Base-by-base conservation (phyloP, 2,329 filamentous ascomycete species). In the Pseudogymnoascus sp. region DNA sequence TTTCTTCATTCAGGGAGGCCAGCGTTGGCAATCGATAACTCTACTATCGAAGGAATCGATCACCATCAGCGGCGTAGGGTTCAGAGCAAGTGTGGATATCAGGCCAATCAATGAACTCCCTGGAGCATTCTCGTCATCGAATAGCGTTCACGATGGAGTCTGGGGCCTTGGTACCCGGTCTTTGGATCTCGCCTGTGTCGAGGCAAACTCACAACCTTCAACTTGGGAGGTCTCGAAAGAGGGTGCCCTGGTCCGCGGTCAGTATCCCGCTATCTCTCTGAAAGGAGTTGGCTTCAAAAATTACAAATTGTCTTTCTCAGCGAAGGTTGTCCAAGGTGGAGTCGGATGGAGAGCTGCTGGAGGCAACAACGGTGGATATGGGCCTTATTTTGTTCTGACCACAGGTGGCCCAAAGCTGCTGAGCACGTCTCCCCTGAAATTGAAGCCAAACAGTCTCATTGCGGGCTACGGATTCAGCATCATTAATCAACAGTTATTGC, bases 1-100 rank as follows among this genome's bases (percentile, higher is more conserved):
- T 1, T 74, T 69, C 17, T 72, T 78, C 38, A 62, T 77, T 0
- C 76, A 78, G 65, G 77, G 76, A 3, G 75, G 74, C 0, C 74
- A 76, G 64, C 66, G 73, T 64, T 79, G 76, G 76, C 70, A 77
- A 63, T 72, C 74, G 0, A 66, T 77, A 25, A 68, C 69, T 2
- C 67, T 78, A 0, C 66, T 78, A 15, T 75, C 72, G 0, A 69
- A 74, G 21, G 69, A 67, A 0, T 68, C 68, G 1, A 63, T 78
- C 3, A 69, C 66, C 0, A 70, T 79, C 59, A 66, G 63, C 4
- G 58, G 63, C 1, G 62, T 76, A 1, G 75, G 76, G 0, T 70
- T 77, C 10, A 67, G 48, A 48, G 62, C 69, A 0, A 75, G 71
- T 1, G 69, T 73, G 8, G 64, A 69, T 3, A 68, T 65, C 1